Base-by-base conservation (phyloP, 2,329 filamentous ascomycete species). In the Phialocephala subalpina region DNA sequence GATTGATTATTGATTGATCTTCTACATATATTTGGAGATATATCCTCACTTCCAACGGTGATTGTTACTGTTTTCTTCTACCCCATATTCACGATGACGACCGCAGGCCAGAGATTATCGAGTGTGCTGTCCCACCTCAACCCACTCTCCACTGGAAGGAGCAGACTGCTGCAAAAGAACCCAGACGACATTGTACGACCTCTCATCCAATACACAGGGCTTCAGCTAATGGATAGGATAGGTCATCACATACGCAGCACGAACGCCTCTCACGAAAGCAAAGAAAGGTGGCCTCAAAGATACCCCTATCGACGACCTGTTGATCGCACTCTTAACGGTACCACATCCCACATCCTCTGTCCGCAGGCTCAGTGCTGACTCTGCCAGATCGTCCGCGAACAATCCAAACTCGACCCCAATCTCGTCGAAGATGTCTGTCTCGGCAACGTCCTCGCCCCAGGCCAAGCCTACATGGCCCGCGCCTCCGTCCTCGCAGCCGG, bases 231-330 rank as follows among this genome's bases (percentile, higher is more conserved):
- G 14, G 56, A 38, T 60, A 75, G 14, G 56, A 38, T 60, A 75
- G 72, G 95, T 98, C 74, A 89, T 98, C 67, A 97, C 95, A 64
- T 92, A 92, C 73, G 92, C 92, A 69, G 92, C 97, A 76, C 92
- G 95, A 74, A 97, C 93, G 20, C 88, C 95, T 75, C 89, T 97
- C 80, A 97, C 93, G 72, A 96, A 93, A 81, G 94, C 93, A 72
- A 93, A 93, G 76, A 94, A 94, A 81, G 95, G 95, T 72, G 91
- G 89, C 62, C 94, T 98, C 86, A 97, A 97, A 84, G 95, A 98
- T 81, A 97, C 95, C 6, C 84, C 87, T 62, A 91, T 92, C 18
- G 87, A 93, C 49, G 94, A 98, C 79, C 85, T 98, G 69, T 88
- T 98, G 74, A 89, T 89, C 60, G 92, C 92, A 74, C 89, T 93